phyloP scores from a whole-genome alignment of 345 rosid species.

The Citrus inodora region DNA sequence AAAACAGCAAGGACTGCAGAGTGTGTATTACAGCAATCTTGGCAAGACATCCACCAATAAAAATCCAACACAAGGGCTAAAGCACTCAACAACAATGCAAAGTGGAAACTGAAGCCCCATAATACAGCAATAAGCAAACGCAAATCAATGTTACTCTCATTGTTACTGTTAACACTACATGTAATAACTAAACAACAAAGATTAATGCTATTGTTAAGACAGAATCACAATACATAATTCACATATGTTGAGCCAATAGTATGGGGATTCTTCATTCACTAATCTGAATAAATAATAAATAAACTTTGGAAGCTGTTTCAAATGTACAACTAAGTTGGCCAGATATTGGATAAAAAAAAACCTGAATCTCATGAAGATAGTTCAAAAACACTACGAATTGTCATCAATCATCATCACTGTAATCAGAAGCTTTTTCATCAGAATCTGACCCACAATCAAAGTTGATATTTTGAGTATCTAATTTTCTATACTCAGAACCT shows the following conservation, averaged over 20 bases:
- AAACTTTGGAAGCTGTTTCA: background rate
- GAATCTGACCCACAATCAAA: slow-evolving; percentile 36
- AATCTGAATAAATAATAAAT: background rate
- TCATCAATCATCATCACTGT: slow-evolving; percentile 21
- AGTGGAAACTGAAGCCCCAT: too few species aligned
- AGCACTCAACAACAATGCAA: too few species aligned
- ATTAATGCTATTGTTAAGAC: too few species aligned
- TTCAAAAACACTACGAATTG: background rate
- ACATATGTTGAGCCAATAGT: background rate
- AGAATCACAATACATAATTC: background rate
- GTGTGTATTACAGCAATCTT: too few species aligned
- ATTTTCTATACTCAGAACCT: slow-evolving; percentile 8
- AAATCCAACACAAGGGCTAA: too few species aligned
- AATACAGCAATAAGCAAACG: too few species aligned
- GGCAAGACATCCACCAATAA: too few species aligned
- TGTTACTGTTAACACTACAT: too few species aligned
- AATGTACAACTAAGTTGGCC: background rate
- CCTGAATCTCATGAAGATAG: background rate
- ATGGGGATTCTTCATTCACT: background rate
- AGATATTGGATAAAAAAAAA: background rate
- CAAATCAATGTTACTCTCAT: too few species aligned
- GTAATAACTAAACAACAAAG: background rate
- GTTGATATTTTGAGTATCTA: slow-evolving; percentile 28
- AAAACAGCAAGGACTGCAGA: too few species aligned
- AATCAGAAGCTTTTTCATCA: slow-evolving; percentile 25